phyloP scores from a whole-genome alignment of 441 rosid genomes.

The Adansonia rubrostipa region DNA sequence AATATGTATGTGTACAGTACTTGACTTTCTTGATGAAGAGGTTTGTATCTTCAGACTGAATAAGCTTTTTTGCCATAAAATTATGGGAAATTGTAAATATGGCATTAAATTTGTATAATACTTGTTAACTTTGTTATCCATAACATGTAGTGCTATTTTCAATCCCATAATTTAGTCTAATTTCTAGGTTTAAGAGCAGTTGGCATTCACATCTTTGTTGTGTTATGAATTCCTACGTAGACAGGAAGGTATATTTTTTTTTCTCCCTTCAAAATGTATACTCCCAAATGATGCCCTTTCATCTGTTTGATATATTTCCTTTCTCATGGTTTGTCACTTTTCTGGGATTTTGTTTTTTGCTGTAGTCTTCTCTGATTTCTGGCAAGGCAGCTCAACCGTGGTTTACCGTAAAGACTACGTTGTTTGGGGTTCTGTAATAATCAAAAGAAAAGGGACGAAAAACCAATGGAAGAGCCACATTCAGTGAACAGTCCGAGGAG shows the following conservation, averaged over 20 bases:
- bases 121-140: neutral
- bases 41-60: neutral
- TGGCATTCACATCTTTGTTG: neutral
- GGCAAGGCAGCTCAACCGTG: neutral
- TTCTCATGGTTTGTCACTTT: neutral
- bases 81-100: neutral
- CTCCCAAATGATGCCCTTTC: neutral
- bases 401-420: neutral
- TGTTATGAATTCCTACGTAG: neutral
- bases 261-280: neutral
- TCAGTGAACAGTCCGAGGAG: slow-evolving; percentile 20
- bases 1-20: neutral
- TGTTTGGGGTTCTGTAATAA: neutral
- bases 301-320: neutral
- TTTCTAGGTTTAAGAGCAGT: neutral
- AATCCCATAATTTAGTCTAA: neutral
- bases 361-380: neutral
- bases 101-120: neutral
- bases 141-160: too few species aligned
- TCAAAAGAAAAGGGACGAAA: neutral
- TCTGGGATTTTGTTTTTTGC: neutral
- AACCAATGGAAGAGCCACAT: slow-evolving; percentile 14
- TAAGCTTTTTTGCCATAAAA: neutral
- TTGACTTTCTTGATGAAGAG: neutral
- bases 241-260: neutral